Evolutionary conservation across 2,329 filamentous ascomycete genomes (phyloP).

Genomic region (Fusarium fujikuroi): DNA sequence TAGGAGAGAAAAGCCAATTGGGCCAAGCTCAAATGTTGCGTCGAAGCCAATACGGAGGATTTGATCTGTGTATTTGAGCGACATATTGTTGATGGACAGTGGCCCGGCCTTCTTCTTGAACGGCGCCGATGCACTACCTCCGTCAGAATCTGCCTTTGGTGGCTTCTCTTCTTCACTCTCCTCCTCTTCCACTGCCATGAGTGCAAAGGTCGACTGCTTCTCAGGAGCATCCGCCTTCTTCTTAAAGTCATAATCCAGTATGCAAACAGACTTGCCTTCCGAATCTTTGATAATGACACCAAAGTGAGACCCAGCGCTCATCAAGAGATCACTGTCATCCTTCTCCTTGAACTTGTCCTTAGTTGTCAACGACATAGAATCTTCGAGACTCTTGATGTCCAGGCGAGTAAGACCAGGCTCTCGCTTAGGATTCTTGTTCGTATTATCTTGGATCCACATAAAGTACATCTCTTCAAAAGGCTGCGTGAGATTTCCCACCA

Average conservation of each 20-base stretch:
- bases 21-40: constrained; percentile 51
- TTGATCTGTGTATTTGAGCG: constrained; percentile 49
- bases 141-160: neutral
- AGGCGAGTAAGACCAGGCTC: neutral
- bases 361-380: neutral
- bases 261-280: neutral
- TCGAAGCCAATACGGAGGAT: constrained; percentile 47
- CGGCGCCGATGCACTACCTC: constrained; percentile 23
- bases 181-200: neutral
- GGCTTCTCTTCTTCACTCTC: neutral
- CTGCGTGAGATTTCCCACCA: constrained; percentile 47
- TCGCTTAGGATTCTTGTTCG: neutral
- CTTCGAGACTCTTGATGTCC: neutral
- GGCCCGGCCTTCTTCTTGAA: constrained; percentile 48
- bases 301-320: constrained; percentile 43
- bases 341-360: constrained; percentile 26
- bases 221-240: neutral
- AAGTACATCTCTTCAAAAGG: constrained; percentile 51
- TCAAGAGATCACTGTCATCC: constrained; percentile 25
- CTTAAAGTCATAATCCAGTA: constrained; percentile 45
- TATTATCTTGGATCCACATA: constrained; percentile 47
- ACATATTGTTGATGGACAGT: constrained; percentile 50
- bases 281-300: constrained; percentile 33
- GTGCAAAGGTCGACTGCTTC: neutral
- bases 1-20: constrained; percentile 48